Percentiles rank a stretch among this genome's conserved stretches.
These are phyloP conservation scores for Phytophthora citricola DNA, from an alignment of 352 stramenopile genomes.

Conservation along the genomic window DNA sequence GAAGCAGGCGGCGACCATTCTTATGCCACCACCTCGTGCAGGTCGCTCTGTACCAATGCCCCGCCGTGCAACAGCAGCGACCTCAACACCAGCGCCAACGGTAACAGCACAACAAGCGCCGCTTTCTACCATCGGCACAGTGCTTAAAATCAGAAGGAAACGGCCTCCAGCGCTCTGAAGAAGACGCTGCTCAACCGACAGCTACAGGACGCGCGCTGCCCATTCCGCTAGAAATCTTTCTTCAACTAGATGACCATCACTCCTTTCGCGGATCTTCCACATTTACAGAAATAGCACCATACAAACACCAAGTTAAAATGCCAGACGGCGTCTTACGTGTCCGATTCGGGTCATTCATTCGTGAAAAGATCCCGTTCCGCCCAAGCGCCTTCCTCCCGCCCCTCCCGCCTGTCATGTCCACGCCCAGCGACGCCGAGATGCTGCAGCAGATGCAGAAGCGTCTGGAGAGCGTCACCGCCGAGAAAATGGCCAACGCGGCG, in stretches of 20 bases:
- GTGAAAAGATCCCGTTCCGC: conserved; percentile 35
- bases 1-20: conserved; percentile 24
- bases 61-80: neutral
- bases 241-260: conserved; percentile 31
- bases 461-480: conserved; percentile 41
- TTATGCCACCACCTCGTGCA: conserved; percentile 10
- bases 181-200: conserved; percentile 42
- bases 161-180: conserved; percentile 60
- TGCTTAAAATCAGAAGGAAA: conserved; percentile 63
- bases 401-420: conserved; percentile 35
- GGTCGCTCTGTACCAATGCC: conserved; percentile 14
- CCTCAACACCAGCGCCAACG: conserved; percentile 5
- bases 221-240: conserved; percentile 40
- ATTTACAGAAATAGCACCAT: conserved; percentile 14
- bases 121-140: conserved; percentile 20
- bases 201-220: conserved; percentile 37
- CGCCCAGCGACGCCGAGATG: conserved; percentile 46
- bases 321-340: conserved; percentile 7
- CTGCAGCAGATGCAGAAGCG: conserved; percentile 64
- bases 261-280: conserved; percentile 5
- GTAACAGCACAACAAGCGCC: conserved; percentile 1
- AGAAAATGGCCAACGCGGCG: conserved; percentile 60
- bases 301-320: conserved; percentile 9
- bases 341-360: conserved; percentile 36
- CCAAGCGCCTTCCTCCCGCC: conserved; percentile 10